Evolutionary conservation across 1,139 yeast species (phyloP), one percentile per base, ranked within the genome.

Genomic region (Geotrichum carabidarum): DNA sequence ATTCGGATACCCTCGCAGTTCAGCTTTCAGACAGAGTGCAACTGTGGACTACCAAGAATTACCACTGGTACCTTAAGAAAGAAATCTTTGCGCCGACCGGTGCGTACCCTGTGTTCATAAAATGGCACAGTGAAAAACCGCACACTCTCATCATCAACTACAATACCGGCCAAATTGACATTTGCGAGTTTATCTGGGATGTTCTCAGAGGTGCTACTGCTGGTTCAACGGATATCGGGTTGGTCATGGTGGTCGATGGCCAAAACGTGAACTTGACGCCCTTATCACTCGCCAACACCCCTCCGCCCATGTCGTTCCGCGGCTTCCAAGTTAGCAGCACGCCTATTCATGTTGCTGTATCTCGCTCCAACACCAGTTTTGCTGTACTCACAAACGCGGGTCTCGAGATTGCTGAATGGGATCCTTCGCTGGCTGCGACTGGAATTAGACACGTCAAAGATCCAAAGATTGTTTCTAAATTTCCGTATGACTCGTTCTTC

Each of bases 1-100:
- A 85, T 62, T 84, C 94, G 51, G 95, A 90, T 62, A 77, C 88
- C 1, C 73, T 94, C 56, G 86, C 95, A 0, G 73, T 93, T 27
- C 84, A 81, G 54, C 71, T 85, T 34, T 62, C 71, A 1, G 78
- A 84, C 60, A 73, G 80, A 37, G 77, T 93, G 17, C 95, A 87
- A 67, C 72, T 94, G 38, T 94, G 98, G 98, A 84, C 95, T 0
- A 78, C 87, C 1, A 91, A 88, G 65, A 94, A 94, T 68, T 94
- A 91, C 69, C 95, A 91, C 68, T 94, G 99, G 98, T 89, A 86
- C 68, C 76, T 91, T 62, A 93, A 94, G 67, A 95, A 86, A 69
- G 95, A 86, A 66, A 71, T 91, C 4, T 65, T 63, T 49, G 67
- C 46, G 3, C 51, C 76, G 4, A 46, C 56, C 0, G 63, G 68